These are phyloP conservation scores for Alternaria solani DNA, from an alignment of 2,329 filamentous ascomycete genomes.

Conservation along the genomic window DNA sequence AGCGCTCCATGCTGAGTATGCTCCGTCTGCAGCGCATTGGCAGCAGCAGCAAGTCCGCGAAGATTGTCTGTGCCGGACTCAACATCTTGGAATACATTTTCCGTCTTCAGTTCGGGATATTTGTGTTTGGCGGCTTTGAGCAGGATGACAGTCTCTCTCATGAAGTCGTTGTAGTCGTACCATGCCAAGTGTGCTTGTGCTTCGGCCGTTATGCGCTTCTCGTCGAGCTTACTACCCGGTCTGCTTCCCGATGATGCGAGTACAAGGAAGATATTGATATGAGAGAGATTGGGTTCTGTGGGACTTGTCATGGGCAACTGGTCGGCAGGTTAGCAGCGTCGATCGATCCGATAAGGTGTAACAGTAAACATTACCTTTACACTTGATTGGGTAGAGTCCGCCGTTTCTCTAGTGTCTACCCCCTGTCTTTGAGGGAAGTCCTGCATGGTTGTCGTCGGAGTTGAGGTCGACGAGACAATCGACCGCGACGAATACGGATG, in stretches of 20 bases:
- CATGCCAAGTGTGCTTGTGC: constrained; percentile 23
- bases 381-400: not conserved
- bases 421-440: not conserved
- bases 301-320: constrained; percentile 15
- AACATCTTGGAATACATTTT: not conserved
- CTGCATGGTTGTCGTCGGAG: not conserved
- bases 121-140: constrained; percentile 20
- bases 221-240: constrained; percentile 59
- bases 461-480: constrained; percentile 3
- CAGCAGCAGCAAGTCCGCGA: constrained; percentile 43
- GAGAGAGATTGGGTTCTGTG: constrained; percentile 38
- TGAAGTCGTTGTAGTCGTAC: constrained; percentile 32
- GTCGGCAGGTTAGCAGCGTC: not conserved
- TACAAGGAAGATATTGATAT: constrained; percentile 71
- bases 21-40: constrained; percentile 37
- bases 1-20: not conserved
- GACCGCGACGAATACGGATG: constrained; percentile 3
- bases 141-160: constrained; percentile 23
- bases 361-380: not conserved
- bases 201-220: constrained; percentile 29
- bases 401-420: not conserved
- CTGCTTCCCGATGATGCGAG: constrained; percentile 53
- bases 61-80: constrained; percentile 32
- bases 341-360: not conserved
- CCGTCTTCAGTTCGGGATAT: constrained; percentile 22